A percentile compares a stretch with the other conserved stretches of the same genome.
These are phyloP conservation scores for Fusarium drepaniforme DNA, from an alignment of 2,329 filamentous ascomycete genomes.

Conservation along the genomic window DNA sequence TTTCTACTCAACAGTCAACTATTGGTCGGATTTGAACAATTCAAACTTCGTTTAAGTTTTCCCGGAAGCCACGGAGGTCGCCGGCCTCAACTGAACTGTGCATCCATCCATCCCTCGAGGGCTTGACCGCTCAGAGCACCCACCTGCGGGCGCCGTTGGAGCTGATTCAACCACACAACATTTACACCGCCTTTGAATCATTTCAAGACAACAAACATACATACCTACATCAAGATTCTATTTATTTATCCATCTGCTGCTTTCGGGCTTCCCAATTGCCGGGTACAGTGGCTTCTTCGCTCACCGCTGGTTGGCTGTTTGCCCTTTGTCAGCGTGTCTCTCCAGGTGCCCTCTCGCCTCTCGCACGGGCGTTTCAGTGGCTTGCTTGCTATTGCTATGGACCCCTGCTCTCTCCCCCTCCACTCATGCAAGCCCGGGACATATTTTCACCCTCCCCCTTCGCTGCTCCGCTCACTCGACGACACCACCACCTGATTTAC, in stretches of 20 bases:
- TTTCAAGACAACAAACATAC: background rate
- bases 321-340: background rate
- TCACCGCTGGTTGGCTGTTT: background rate
- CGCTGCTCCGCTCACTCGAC: background rate
- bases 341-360: background rate
- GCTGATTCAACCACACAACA: background rate
- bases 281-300: background rate
- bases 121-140: background rate
- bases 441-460: background rate
- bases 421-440: background rate
- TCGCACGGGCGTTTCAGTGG: background rate
- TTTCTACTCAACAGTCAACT: background rate
- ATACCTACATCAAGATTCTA: background rate
- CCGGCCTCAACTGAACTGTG: background rate
- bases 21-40: background rate
- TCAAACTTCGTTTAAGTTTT: background rate
- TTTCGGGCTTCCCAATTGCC: background rate
- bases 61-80: background rate
- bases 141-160: background rate
- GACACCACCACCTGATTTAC: conserved; percentile 1
- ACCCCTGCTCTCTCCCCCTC: too few species aligned
- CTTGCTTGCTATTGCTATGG: too few species aligned
- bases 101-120: too few species aligned
- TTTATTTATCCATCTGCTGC: background rate
- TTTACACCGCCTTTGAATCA: background rate